Base-by-base conservation (phyloP, 2,329 filamentous ascomycete species). In the Septoria linicola region DNA sequence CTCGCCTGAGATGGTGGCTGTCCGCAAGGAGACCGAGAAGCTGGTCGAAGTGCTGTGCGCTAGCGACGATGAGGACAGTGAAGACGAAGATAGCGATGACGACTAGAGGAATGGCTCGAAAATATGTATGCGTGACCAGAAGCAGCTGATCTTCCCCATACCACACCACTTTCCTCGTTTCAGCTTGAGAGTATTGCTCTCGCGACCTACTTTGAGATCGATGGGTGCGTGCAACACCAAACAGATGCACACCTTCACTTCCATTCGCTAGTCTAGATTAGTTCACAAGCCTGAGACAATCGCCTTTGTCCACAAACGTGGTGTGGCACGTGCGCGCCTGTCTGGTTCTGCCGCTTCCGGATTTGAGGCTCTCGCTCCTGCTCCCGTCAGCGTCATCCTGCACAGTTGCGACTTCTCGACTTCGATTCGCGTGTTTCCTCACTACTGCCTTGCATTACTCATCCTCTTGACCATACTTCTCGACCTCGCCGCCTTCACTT, bases 1-100 rank as follows among this genome's bases (percentile, higher is more conserved):
- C 49, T 83, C 77, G 11, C 85, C 87, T 49, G 80, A 81, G 46
- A 82, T 96, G 84, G 71, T 72, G 53, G 79, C 73, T 42, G 81
- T 96, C 13, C 84, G 85, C 67, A 81, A 80, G 54, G 87, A 87
- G 73, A 89, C 88, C 51, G 78, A 82, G 63, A 82, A 84, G 45
- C 81, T 97, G 68, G 84, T 97, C 37, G 88, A 95, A 64, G 72
- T 71, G 41, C 89, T 91, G 83, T 70, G 92, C 61, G 86, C 86
- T 64, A 85, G 90, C 66, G 83, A 85, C 41, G 84, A 85, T 58
- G 83, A 85, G 59, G 83, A 75, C 10, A 81, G 82, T 5, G 81
- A 84, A 1, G 80, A 82, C 17, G 58, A 59, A 7, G 59, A 63
- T 8, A 53, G 58, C n/a, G 47, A 45, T 31, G 51, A 49, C 14